These are phyloP conservation scores for Ustilaginoidea virens DNA, from an alignment of 2,329 filamentous ascomycete genomes.

Conservation along the genomic window DNA sequence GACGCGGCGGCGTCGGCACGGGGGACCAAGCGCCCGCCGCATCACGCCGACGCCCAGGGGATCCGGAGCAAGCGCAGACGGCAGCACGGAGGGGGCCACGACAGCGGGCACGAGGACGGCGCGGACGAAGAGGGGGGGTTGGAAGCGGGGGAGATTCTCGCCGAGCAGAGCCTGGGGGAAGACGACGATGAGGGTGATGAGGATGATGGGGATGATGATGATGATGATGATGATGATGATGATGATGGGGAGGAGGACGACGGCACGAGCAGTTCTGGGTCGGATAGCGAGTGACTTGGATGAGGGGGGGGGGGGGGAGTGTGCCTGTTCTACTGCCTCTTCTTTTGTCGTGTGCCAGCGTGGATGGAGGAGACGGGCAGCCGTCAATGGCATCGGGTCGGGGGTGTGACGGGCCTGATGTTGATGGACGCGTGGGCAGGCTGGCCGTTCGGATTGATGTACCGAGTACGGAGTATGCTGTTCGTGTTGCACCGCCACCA, in stretches of 20 bases:
- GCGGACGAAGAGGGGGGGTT: conserved; percentile 7
- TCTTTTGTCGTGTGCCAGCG: no score
- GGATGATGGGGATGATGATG: conserved; percentile 9
- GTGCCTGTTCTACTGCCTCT: no score
- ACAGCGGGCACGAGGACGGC: conserved; percentile 12
- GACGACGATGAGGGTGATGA: conserved; percentile 16
- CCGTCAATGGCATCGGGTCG: no score
- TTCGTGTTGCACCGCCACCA: no score
- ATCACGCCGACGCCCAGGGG: no score
- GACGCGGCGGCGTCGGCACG: conserved; percentile 9
- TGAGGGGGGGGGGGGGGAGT: not conserved
- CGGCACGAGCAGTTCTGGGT: conserved; percentile 27
- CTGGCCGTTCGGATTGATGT: no score
- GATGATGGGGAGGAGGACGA: no score
- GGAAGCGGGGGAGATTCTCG: conserved; percentile 21
- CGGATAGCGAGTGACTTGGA: conserved; percentile 15
- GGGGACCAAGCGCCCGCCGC: conserved; percentile 11
- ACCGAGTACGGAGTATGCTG: no score
- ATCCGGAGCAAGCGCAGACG: conserved; percentile 7
- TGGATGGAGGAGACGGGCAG: no score
- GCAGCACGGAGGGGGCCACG: conserved; percentile 10
- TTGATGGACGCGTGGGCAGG: no score
- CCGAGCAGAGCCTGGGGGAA: conserved; percentile 22
- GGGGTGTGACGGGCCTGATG: no score
- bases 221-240: no score